These are phyloP conservation scores for Globisporangium camurandrum DNA, from an alignment of 352 stramenopile genomes.

Conservation along the genomic window DNA sequence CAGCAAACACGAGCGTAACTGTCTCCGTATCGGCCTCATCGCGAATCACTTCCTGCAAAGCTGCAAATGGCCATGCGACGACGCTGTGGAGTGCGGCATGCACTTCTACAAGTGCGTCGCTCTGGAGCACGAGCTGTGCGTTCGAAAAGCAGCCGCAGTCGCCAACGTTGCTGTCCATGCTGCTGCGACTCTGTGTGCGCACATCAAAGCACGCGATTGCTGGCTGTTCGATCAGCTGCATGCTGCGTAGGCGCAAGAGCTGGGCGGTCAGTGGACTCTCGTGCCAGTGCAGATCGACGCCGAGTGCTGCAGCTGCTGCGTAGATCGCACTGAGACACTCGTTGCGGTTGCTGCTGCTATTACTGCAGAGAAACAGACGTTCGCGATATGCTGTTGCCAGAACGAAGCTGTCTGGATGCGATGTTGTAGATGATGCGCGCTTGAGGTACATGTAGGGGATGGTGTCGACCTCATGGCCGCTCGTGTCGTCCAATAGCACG, in stretches of 20 bases:
- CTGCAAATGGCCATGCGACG: slow-evolving; percentile 45
- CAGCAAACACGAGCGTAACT: slow-evolving; percentile 57
- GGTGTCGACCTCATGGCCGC: slow-evolving; percentile 26
- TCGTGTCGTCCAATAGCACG: slow-evolving; percentile 48
- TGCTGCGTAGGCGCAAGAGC: slow-evolving; percentile 51
- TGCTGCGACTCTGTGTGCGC: background rate
- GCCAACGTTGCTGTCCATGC: slow-evolving; percentile 14
- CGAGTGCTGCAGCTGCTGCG: slow-evolving; percentile 30
- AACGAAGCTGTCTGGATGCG: slow-evolving; percentile 49
- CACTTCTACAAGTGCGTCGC: slow-evolving; percentile 48
- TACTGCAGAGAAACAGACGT: slow-evolving; percentile 54
- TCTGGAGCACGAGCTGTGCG: slow-evolving; percentile 66
- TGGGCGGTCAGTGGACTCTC: slow-evolving; percentile 36
- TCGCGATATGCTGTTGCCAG: slow-evolving; percentile 55
- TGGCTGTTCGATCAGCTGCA: slow-evolving; percentile 42
- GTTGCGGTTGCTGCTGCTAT: slow-evolving; percentile 36
- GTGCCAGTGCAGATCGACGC: slow-evolving; percentile 28
- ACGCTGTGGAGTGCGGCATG: slow-evolving; percentile 51
- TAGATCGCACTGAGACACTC: slow-evolving; percentile 58
- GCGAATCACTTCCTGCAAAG: slow-evolving; percentile 41
- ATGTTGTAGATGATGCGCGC: slow-evolving; percentile 26
- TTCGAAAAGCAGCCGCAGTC: slow-evolving; percentile 31
- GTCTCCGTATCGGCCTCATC: slow-evolving; percentile 47
- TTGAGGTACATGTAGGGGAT: slow-evolving; percentile 57
- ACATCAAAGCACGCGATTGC: slow-evolving; percentile 65